Base-by-base conservation (phyloP, 331 rosid species). In the Rosa hybrid region DNA sequence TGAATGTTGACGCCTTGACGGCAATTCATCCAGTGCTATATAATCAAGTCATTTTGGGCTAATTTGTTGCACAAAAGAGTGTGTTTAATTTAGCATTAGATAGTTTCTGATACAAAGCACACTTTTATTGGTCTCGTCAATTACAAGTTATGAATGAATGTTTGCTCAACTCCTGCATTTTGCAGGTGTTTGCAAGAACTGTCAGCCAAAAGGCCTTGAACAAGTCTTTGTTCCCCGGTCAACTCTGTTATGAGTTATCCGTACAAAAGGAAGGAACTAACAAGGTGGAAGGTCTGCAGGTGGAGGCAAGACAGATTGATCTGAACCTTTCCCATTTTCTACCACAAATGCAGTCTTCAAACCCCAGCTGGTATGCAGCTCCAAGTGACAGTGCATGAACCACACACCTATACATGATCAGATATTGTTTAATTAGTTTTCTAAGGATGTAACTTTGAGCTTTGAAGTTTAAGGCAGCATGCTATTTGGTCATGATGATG, bases 301-400 rank as follows among this genome's bases (percentile, higher is more conserved):
- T 27, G 88, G 88, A 70, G 85, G 83, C 34, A 78, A 27, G 54
- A 85, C 41, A 4, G 83, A 68, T 45, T 71, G 86, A 63, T 81
- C 83, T 1, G 80, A 30, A 50, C 70, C 54, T 27, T 71, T 71
- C 49, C 88, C 83, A 78, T 85, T 76, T 76, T 85, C 83, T 20
- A 85, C 88, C 2, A 85, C 85, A 71, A 85, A 85, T 18, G 88
- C 85, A 2, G 81, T 85, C 74, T 85, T 85, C 83, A 85, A 62
- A 56, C 88, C 88, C 88, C 88, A 85, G 30, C 81, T 65, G 3
- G 72, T 81, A 74, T 84, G 88, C 53, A 85, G 78, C 83, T 85
- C 88, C 83, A 81, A 82, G 71, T 85, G 88, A 63, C 88, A 85
- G 75, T 85, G 88, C 85, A 85, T 60, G 78, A 85, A 85, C 68